phyloP scores from a whole-genome alignment of 2,329 filamentous ascomycete species.

The Davidsoniella virescens region DNA sequence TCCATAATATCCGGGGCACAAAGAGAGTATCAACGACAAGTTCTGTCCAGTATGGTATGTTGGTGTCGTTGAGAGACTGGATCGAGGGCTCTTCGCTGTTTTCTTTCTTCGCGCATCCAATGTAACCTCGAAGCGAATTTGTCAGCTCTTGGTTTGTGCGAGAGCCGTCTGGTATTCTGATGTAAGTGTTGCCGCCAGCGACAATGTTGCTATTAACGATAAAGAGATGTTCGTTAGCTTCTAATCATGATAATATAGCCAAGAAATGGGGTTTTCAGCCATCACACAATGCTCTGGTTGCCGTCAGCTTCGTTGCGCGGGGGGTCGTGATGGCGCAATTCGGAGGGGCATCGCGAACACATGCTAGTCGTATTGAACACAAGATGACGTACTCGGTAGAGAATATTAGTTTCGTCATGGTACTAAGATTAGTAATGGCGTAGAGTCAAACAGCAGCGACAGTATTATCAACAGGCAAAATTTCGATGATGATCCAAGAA shows the following conservation, averaged over 20 bases:
- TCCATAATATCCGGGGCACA: constrained; percentile 63
- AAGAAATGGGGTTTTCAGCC: neutral
- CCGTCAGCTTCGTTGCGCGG: neutral
- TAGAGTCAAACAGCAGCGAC: neutral
- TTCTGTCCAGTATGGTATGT: constrained; percentile 49
- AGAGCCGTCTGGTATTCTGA: constrained; percentile 58
- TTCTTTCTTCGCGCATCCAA: constrained; percentile 55
- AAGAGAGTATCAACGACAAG: constrained; percentile 43
- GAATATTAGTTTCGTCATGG: constrained; percentile 60
- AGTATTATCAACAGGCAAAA: neutral
- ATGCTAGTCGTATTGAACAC: neutral
- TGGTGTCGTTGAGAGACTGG: constrained; percentile 18
- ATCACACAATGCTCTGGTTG: no score
- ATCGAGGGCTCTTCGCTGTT: constrained; percentile 12
- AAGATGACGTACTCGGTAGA: constrained; percentile 54
- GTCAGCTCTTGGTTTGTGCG: constrained; percentile 90
- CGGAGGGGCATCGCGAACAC: neutral
- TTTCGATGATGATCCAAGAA: neutral
- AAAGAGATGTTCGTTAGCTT: constrained; percentile 13
- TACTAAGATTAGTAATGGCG: neutral
- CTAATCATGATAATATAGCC: no score
- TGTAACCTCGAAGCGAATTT: constrained; percentile 72
- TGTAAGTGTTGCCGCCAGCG: constrained; percentile 65
- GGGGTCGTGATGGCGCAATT: neutral
- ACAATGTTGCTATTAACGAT: constrained; percentile 50